These are phyloP conservation scores for Brassica juncea DNA, from an alignment of 345 rosid genomes.

Conservation along the genomic window DNA sequence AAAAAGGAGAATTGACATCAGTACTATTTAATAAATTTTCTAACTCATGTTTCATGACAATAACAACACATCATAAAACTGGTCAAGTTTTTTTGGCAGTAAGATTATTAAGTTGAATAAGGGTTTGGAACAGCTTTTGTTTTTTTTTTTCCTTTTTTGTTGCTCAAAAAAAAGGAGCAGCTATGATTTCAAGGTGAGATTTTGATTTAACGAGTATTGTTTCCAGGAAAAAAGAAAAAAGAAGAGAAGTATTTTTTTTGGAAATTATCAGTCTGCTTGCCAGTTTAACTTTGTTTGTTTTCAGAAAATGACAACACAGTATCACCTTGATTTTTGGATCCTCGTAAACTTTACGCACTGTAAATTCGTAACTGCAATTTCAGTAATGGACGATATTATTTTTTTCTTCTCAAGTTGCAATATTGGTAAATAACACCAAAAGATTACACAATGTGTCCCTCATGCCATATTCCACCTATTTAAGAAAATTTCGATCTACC, in stretches of 20 bases:
- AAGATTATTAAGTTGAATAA: neutral
- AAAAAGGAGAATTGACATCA: too few relatives aligned
- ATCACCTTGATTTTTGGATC: slow-evolving; percentile 27
- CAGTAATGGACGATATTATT: neutral
- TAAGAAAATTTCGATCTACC: neutral
- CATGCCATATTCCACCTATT: slow-evolving; percentile 14
- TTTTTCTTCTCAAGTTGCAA: slow-evolving; percentile 3
- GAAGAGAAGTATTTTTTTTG: neutral
- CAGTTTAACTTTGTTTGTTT: slow-evolving; percentile 18
- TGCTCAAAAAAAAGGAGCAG: too few relatives aligned
- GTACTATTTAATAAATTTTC: neutral
- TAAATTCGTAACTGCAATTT: slow-evolving; percentile 5
- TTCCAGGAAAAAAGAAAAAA: neutral
- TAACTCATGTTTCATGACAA: neutral
- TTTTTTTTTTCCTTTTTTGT: too few relatives aligned
- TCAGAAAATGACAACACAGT: slow-evolving; percentile 30
- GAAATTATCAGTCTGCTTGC: slow-evolving; percentile 12
- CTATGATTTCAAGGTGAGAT: neutral
- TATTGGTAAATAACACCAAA: neutral
- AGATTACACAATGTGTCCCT: slow-evolving; percentile 18
- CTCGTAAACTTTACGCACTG: slow-evolving; percentile 23
- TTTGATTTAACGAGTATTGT: neutral
- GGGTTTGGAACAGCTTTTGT: neutral
- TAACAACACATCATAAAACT: neutral
- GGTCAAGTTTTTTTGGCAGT: neutral